These are phyloP conservation scores for Rhodotorula taiwanensis DNA, from an alignment of 768 basidiomycete genomes.

Conservation along the genomic window DNA sequence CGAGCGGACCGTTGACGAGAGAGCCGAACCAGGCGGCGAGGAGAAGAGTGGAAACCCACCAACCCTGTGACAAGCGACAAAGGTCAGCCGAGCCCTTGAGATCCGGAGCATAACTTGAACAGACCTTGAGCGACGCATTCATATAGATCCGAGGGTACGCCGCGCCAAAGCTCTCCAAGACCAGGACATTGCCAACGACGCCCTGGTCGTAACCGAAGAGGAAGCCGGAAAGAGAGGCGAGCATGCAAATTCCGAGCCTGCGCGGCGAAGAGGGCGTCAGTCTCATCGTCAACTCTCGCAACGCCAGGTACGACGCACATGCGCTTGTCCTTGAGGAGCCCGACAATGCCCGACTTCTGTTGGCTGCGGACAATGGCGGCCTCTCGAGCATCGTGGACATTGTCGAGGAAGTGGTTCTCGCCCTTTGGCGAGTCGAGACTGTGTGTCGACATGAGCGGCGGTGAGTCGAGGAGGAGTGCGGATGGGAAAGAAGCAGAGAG, in stretches of 20 bases:
- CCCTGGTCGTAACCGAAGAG: constrained; percentile 5
- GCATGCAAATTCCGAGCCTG: background rate
- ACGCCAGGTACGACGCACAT: background rate
- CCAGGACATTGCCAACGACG: constrained; percentile 19
- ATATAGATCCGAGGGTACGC: constrained; percentile 1
- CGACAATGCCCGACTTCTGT: background rate
- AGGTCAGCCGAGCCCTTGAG: background rate
- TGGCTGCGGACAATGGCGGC: no score
- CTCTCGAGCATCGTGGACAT: no score
- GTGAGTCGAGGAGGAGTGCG: no score
- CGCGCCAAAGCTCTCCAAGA: constrained; percentile 21
- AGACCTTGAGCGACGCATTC: background rate
- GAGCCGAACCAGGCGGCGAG: constrained; percentile 18
- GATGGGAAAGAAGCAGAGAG: no score
- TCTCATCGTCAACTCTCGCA: no score
- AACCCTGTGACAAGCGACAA: background rate
- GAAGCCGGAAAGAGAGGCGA: background rate
- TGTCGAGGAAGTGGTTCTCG: no score
- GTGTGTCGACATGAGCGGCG: no score
- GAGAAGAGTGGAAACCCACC: constrained; percentile 21
- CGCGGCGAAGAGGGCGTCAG: background rate
- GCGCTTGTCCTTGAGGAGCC: background rate
- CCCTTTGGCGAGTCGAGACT: no score
- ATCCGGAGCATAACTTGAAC: background rate
- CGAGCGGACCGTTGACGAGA: constrained; percentile 21